Percentiles rank a stretch among this genome's conserved stretches.
Evolutionary conservation across 176 grass and related monocot species (phyloP).

Genomic region (Zea mays): DNA sequence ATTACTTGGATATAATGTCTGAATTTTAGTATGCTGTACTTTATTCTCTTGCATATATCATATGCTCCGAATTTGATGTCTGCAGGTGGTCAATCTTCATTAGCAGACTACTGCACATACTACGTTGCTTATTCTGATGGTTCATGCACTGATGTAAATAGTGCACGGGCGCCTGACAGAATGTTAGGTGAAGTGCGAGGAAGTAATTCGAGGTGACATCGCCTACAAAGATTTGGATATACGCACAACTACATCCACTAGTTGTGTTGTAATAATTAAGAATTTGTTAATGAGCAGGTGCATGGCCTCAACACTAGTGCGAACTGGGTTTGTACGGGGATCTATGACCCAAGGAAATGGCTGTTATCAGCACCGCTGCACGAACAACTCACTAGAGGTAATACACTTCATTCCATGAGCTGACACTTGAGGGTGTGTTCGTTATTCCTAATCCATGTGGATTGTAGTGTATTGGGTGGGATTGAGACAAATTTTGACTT

Average conservation of each 20-base stretch:
- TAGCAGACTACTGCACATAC: constrained; percentile 99
- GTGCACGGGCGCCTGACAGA: constrained; percentile 87
- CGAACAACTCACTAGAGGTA: constrained; percentile 80
- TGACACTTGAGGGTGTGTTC: background rate
- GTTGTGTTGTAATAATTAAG: constrained; percentile 1
- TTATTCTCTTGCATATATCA: constrained; percentile 24
- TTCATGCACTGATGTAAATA: constrained; percentile 95
- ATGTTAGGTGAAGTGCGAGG: constrained; percentile 97
- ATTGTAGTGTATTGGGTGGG: no score
- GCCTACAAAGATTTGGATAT: constrained; percentile 3
- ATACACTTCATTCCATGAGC: constrained; percentile 16
- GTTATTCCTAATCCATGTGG: no score
- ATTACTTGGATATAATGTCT: background rate
- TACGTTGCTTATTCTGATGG: constrained; percentile 99
- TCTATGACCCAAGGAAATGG: constrained; percentile 98
- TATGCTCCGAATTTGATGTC: constrained; percentile 17
- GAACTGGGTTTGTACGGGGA: constrained; percentile 97
- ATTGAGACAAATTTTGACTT: no score
- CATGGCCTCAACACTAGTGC: constrained; percentile 95
- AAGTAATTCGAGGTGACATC: constrained; percentile 79
- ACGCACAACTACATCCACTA: background rate
- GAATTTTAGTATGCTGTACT: constrained; percentile 7
- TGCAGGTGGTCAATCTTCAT: constrained; percentile 94
- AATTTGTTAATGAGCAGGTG: constrained; percentile 57
- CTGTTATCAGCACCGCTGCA: constrained; percentile 96